These are phyloP conservation scores for Nelumbo lutea DNA, from an alignment of 164 flowering plant genomes.

Conservation along the genomic window DNA sequence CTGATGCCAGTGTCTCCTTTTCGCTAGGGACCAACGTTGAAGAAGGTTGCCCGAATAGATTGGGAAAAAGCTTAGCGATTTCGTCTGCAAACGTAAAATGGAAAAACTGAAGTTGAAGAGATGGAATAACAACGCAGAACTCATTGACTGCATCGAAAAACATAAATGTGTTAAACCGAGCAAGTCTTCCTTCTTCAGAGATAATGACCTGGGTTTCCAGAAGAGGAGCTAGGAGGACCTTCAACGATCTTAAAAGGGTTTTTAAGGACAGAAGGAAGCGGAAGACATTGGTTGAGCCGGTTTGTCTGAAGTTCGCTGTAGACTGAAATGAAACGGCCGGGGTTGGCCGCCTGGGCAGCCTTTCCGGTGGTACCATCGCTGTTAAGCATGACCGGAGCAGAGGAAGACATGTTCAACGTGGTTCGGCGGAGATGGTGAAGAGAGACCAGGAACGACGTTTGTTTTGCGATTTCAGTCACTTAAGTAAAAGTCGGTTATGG, in stretches of 20 bases:
- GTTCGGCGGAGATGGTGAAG: background rate
- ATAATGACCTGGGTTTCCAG: conserved; percentile 71
- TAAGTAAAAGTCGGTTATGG: background rate
- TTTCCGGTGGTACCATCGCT: background rate
- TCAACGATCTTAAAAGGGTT: conserved; percentile 55
- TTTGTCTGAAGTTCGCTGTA: conserved; percentile 76
- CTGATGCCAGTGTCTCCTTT: conserved; percentile 13
- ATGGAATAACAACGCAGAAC: background rate
- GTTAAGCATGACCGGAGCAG: background rate
- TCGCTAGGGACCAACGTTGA: conserved; percentile 58
- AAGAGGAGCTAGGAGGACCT: conserved; percentile 83
- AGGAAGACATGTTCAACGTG: background rate
- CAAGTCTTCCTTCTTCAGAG: background rate
- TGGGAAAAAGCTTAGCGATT: conserved; percentile 87
- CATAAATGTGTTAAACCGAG: background rate
- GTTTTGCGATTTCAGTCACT: background rate
- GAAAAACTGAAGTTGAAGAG: background rate
- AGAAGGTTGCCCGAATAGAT: conserved; percentile 83
- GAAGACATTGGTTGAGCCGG: conserved; percentile 63
- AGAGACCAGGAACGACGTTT: no score
- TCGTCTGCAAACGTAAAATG: conserved; percentile 46
- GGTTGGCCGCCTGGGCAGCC: background rate
- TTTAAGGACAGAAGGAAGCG: conserved; percentile 69
- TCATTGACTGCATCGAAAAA: no score
- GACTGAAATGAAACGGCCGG: conserved; percentile 49